phyloP scores from a whole-genome alignment of 352 stramenopile species.

The Phytophthora lateralis region DNA sequence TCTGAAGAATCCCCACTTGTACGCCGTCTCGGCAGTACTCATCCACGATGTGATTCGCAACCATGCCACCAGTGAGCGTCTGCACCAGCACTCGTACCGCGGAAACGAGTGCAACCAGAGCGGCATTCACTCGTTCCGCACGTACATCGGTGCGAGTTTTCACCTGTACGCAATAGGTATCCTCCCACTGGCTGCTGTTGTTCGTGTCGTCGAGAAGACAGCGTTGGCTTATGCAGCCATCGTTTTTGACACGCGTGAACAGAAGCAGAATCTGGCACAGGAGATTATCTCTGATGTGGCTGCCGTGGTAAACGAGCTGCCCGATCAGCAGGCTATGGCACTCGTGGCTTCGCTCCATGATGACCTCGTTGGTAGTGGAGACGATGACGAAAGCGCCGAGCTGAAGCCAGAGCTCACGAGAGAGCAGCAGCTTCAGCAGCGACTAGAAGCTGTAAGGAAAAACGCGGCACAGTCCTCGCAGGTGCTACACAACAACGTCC shows the following conservation, averaged over 20 bases:
- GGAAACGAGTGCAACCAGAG: conserved; percentile 64
- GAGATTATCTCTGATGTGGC: conserved; percentile 72
- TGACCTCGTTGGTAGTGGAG: conserved; percentile 43
- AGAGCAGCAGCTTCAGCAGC: conserved; percentile 35
- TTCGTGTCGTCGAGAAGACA: conserved; percentile 70
- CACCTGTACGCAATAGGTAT: conserved; percentile 58
- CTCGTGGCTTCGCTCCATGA: conserved; percentile 56
- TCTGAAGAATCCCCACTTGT: conserved; percentile 53
- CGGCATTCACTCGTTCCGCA: conserved; percentile 75
- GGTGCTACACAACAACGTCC: conserved; percentile 13
- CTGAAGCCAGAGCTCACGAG: conserved; percentile 21
- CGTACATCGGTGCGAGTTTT: conserved; percentile 79
- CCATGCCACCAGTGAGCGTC: conserved; percentile 37
- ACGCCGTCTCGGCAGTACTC: conserved; percentile 63
- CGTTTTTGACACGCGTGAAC: conserved; percentile 59
- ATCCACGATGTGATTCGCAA: conserved; percentile 88
- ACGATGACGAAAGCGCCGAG: conserved; percentile 23
- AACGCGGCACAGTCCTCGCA: conserved; percentile 13
- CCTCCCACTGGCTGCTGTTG: conserved; percentile 54
- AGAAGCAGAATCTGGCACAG: conserved; percentile 56
- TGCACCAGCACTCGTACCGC: conserved; percentile 55
- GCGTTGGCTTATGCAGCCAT: conserved; percentile 58
- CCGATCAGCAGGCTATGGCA: conserved; percentile 55
- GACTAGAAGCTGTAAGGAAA: conserved; percentile 35
- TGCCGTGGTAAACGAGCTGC: conserved; percentile 58